These are phyloP conservation scores for Solanum gandarillasii DNA, from an alignment of 257 asterid genomes.

Conservation along the genomic window DNA sequence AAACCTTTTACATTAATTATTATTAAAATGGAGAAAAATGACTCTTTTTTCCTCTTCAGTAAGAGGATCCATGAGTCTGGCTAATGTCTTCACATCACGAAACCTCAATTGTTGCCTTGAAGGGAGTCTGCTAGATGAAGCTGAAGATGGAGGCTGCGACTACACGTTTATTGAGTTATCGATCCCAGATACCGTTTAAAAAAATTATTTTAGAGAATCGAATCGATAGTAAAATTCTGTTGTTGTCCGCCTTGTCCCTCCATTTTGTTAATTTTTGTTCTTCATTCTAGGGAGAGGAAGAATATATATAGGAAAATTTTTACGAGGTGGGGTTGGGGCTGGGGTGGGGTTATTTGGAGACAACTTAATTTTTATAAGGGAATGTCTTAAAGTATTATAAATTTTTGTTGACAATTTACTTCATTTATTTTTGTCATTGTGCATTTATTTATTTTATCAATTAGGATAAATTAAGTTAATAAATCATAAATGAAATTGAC, in stretches of 20 bases:
- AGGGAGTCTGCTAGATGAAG: neutral
- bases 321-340: neutral
- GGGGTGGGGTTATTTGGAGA: neutral
- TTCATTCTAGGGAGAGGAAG: neutral
- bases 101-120: neutral
- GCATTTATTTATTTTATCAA: neutral
- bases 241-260: neutral
- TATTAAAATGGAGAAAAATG: neutral
- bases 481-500: neutral
- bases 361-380: neutral
- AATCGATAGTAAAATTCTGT: neutral
- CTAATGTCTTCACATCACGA: neutral
- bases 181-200: accelerated
- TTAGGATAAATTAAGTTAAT: neutral
- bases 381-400: neutral
- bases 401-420: neutral
- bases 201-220: neutral
- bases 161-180: neutral
- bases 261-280: neutral
- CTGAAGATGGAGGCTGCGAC: neutral
- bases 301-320: neutral
- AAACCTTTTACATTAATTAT: neutral
- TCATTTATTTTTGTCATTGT: neutral
- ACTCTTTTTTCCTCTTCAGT: neutral
- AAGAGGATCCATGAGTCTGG: neutral